Evolutionary conservation across 2,329 filamentous ascomycete genomes (phyloP).

Genomic region (Epichloe aotearoae): DNA sequence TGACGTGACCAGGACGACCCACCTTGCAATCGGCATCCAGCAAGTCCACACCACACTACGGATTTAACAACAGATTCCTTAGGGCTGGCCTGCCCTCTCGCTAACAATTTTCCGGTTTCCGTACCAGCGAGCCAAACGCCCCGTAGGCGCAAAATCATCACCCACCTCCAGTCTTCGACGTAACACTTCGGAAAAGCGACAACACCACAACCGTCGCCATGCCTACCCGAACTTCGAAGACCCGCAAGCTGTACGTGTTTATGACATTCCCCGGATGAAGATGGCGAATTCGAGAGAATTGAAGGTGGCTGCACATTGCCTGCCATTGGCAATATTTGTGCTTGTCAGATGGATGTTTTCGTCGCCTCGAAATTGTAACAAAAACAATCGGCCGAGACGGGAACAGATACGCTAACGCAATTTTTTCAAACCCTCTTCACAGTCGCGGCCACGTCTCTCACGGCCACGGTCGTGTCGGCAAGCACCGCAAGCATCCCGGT

Average conservation of each 20-base stretch:
- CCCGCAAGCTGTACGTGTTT: slow-evolving; percentile 60
- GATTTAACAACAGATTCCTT: slow-evolving; percentile 10
- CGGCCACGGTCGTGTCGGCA: slow-evolving; percentile 96
- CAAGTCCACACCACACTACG: background rate
- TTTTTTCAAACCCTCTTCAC: slow-evolving; percentile 16
- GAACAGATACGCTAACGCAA: background rate
- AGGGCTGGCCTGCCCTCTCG: slow-evolving; percentile 30
- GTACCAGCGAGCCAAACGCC: slow-evolving; percentile 14
- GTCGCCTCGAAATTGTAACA: background rate
- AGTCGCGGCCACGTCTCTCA: slow-evolving; percentile 96
- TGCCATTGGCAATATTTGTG: slow-evolving; percentile 13
- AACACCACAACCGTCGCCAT: slow-evolving; percentile 41
- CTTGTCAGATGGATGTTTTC: background rate
- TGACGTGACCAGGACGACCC: slow-evolving; percentile 10
- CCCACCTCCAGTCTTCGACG: slow-evolving; percentile 21
- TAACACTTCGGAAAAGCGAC: slow-evolving; percentile 28
- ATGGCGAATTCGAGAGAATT: background rate
- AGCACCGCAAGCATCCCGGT: slow-evolving; percentile 89
- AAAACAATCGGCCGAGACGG: background rate
- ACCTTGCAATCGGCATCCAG: slow-evolving; percentile 1
- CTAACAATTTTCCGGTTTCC: slow-evolving; percentile 22
- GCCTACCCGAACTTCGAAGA: slow-evolving; percentile 65
- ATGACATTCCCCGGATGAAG: slow-evolving; percentile 5
- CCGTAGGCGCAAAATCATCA: slow-evolving; percentile 25
- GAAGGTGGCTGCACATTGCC: slow-evolving; percentile 2